Percentiles rank a stretch among this genome's conserved stretches.
These are phyloP conservation scores for Pisolithus marmoratus DNA, from an alignment of 768 basidiomycete species.

Conservation along the genomic window DNA sequence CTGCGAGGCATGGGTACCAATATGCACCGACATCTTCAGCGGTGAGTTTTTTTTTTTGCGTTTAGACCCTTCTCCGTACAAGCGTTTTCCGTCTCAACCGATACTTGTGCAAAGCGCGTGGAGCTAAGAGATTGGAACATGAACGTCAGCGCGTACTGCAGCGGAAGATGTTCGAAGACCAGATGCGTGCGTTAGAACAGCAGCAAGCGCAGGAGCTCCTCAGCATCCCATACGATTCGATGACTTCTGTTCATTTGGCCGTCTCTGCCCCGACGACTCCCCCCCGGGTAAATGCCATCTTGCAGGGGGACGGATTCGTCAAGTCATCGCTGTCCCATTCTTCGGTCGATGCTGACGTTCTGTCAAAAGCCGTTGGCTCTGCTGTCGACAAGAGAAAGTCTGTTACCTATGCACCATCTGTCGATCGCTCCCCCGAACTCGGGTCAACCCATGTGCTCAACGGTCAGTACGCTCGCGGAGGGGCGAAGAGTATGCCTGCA, in stretches of 20 bases:
- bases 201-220: constrained; percentile 86
- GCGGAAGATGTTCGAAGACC: constrained; percentile 90
- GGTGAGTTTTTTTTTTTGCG: constrained; percentile 55
- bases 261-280: constrained; percentile 88
- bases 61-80: no score
- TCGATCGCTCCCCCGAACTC: constrained; percentile 69
- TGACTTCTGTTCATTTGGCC: constrained; percentile 59
- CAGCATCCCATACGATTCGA: constrained; percentile 62
- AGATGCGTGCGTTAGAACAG: constrained; percentile 90
- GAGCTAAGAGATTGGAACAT: constrained; percentile 79
- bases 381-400: constrained; percentile 81
- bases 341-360: constrained; percentile 53
- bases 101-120: constrained; percentile 51
- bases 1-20: constrained; percentile 80
- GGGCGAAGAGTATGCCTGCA: constrained; percentile 90
- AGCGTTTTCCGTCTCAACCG: constrained; percentile 5
- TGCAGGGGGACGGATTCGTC: constrained; percentile 51
- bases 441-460: constrained; percentile 38
- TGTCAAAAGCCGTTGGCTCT: constrained; percentile 65
- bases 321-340: constrained; percentile 43
- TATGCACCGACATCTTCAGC: constrained; percentile 82
- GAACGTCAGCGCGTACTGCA: constrained; percentile 85
- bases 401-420: constrained; percentile 75
- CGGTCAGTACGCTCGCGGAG: constrained; percentile 61
- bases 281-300: constrained; percentile 68